phyloP scores from a whole-genome alignment of 768 basidiomycete species.

The Boletus sensibilis region DNA sequence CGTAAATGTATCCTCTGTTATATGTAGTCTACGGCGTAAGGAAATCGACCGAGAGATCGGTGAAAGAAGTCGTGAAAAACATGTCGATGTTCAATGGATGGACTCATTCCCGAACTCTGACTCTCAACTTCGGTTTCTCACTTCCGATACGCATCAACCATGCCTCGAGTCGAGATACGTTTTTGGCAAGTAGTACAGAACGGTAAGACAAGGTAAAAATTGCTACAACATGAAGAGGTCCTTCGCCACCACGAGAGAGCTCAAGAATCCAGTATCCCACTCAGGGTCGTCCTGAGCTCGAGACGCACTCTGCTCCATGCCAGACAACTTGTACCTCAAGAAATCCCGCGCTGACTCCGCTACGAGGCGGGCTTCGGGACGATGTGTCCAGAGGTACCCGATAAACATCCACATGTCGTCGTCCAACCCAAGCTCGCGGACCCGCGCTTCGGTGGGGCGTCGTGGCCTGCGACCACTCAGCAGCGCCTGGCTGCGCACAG shows the following conservation, averaged over 20 bases:
- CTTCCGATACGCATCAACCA: not conserved
- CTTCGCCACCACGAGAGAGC: conserved; percentile 1
- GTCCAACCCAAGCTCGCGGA: conserved; percentile 25
- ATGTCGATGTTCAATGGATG: not conserved
- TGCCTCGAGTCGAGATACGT: not conserved
- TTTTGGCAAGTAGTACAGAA: not conserved
- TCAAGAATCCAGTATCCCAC: conserved; percentile 28
- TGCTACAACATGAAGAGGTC: conserved; percentile 17
- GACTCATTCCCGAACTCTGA: not conserved
- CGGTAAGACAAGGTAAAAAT: not conserved
- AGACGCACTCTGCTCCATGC: not conserved
- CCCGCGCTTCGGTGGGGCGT: conserved; percentile 16
- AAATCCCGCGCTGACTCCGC: conserved; percentile 24
- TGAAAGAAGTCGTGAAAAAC: not conserved
- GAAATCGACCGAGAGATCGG: not conserved
- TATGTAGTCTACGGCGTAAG: not conserved
- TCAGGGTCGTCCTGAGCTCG: conserved; percentile 17
- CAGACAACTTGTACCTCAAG: conserved; percentile 18
- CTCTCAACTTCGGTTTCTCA: not conserved
- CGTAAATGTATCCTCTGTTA: not conserved
- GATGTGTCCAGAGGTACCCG: conserved; percentile 27
- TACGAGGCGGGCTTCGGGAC: conserved; percentile 28
- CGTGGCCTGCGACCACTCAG: conserved; percentile 14
- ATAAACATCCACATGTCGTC: conserved; percentile 34
- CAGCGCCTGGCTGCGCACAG: conserved; percentile 16